These are phyloP conservation scores for Microbotryomycetes sp. DNA, from an alignment of 1,284 basidiomycete species.

Conservation along the genomic window DNA sequence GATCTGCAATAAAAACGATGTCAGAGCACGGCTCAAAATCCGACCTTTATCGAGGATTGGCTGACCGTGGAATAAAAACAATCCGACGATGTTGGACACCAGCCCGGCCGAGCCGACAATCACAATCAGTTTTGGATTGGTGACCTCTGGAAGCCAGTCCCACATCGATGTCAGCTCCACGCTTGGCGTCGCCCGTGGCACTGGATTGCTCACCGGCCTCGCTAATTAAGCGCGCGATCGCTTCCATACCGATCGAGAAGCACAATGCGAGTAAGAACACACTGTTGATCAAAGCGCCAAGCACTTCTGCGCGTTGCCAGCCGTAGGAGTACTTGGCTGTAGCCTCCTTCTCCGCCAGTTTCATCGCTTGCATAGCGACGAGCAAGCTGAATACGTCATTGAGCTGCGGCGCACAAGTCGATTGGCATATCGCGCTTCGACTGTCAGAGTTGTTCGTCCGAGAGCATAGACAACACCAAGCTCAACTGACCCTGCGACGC, in stretches of 20 bases:
- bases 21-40: neutral
- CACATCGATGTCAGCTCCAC: neutral
- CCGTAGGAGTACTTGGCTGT: conserved; percentile 74
- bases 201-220: conserved; percentile 57
- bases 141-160: conserved; percentile 60
- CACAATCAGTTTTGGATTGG: conserved; percentile 78
- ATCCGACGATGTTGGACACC: conserved; percentile 82
- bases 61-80: conserved; percentile 91
- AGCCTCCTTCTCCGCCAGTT: conserved; percentile 43
- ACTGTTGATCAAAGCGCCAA: conserved; percentile 90
- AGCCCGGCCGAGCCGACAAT: conserved; percentile 85
- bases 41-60: conserved; percentile 3
- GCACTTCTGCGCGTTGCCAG: conserved; percentile 98
- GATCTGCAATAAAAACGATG: conserved; percentile 50
- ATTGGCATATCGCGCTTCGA: too few species aligned
- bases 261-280: conserved; percentile 94
- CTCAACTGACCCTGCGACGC: conserved; percentile 2
- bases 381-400: conserved; percentile 83
- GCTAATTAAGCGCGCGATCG: conserved; percentile 80
- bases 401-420: too few species aligned
- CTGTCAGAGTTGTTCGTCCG: too few species aligned
- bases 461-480: too few species aligned
- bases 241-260: conserved; percentile 91
- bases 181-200: too few species aligned
- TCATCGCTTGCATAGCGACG: conserved; percentile 95